phyloP scores from a whole-genome alignment of 2,329 filamentous ascomycete genomes.

The Rutstroemia sp. region DNA sequence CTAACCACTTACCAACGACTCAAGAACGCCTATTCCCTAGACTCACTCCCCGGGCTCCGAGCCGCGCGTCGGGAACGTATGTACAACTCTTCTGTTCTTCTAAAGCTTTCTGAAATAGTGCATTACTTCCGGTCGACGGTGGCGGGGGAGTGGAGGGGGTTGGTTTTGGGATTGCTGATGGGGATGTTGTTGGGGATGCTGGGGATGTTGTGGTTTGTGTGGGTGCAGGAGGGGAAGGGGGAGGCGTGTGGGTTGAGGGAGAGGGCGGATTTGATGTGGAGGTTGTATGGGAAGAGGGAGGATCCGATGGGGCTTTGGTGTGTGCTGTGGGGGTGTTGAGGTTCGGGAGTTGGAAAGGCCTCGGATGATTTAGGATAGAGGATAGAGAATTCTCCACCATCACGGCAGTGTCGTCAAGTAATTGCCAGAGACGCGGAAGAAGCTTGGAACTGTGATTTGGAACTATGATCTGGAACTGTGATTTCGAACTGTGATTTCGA shows the following conservation, averaged over 20 bases:
- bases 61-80: neutral
- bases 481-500: no score
- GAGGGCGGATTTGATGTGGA: neutral
- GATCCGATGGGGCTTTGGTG: neutral
- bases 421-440: no score
- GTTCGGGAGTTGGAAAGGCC: no score
- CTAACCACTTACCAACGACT: neutral
- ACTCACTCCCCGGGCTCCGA: neutral
- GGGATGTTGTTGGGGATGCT: neutral
- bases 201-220: neutral
- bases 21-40: neutral
- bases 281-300: neutral
- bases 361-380: no score
- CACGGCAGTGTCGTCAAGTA: no score
- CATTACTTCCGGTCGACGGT: neutral
- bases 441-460: no score
- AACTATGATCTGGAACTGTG: no score
- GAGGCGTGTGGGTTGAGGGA: neutral
- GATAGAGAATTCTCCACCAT: no score
- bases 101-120: neutral
- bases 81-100: neutral
- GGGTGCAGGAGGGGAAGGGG: neutral
- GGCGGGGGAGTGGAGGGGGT: neutral
- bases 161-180: neutral
- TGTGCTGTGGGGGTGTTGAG: neutral